Base-by-base conservation (phyloP, 2,329 filamentous ascomycete genomes). In the Ceratocystis albifundus region DNA sequence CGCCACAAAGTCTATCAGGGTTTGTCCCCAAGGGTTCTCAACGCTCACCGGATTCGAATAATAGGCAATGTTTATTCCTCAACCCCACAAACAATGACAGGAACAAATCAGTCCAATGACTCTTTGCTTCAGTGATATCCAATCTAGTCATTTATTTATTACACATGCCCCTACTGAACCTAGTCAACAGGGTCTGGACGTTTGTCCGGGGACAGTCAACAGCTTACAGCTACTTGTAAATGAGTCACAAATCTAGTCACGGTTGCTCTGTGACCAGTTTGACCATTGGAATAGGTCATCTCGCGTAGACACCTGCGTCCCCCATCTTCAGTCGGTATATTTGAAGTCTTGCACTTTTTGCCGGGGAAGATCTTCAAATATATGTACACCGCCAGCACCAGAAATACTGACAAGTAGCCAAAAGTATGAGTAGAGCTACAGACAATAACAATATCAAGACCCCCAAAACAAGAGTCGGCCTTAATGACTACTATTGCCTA, bases 231-330 rank as follows among this genome's bases (percentile, higher is more conserved):
- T 50, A 20, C 48, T 22, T 50, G 48, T 50, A 25, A 50, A 28
- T 57, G 53, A 57, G 53, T 57, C 53, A 57, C 28, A 28, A 7
- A 57, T 28, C 53, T 25, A 32, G 53, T 57, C 53, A 57, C 53
- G 53, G 53, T n/a, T 32, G 28, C 10, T 32, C 10, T 15, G 36
- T 41, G 36, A 41, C 36, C 36, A 41, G 36, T 41, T 41, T 4
- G 12, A 41, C 10, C 12, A 15, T 12, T 41, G 10, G 36, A 41
- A 41, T 12, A 41, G 10, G 10, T 12, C 12, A 3, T 15, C 10
- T 41, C 36, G 3, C 1, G 3, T 41, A 41, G 36, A 12, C 36
- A 41, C 8, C 10, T 10, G 32, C 32, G 10, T 36, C 32, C 32
- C 32, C 3, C 36, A 1, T 12, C 12, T 41, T 15, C 36, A 41